Base-by-base conservation (phyloP, 1,284 basidiomycete species). In the Trametes versicolor region DNA sequence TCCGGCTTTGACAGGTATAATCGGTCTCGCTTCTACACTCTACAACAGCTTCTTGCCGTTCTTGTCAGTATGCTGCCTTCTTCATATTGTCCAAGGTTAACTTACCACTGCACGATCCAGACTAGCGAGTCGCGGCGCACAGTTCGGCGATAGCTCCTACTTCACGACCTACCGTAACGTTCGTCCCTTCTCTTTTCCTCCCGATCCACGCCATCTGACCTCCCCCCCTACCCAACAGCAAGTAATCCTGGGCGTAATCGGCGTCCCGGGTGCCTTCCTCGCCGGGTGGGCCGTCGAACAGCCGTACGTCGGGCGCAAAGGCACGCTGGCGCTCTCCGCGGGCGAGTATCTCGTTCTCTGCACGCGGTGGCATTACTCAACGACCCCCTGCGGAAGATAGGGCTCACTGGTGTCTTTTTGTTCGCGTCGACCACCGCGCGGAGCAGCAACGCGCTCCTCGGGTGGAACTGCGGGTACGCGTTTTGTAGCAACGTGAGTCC, bases 381-480 rank as follows among this genome's bases (percentile, higher is more conserved):
- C 76, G 75, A 75, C 72, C 75, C 68, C 75, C 63, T 71, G 74
- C 73, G 73, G 64, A 76, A 76, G 71, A 72, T 71, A 90, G 86
- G 83, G 53, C 82, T 92, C 62, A 93, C 90, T 7, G 92, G 91
- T 8, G 80, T 85, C 7, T 93, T 92, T 76, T 84, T 93, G 62
- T 87, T 93, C 64, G 85, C 83, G 52, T 88, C 88, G 54, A 92
- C 90, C 9, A 92, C 90, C 1, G 87, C 91, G 10, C 82, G 88
- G 50, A 86, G 84, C 13, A 89, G 88, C 2, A 77, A 85, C 78
- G 80, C 90, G 72, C 76, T 95, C 71, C 84, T 90, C 71, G 89
- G 87, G 27, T 90, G 87, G 85, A 89, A 89, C 67, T 89, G 86
- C 68, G 87, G 83, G 39, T 77, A 76, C 54, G 84, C 84, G 15